phyloP scores from a whole-genome alignment of 371 early-diverging fungal genomes.

The Sanchytrium tribonematis region DNA sequence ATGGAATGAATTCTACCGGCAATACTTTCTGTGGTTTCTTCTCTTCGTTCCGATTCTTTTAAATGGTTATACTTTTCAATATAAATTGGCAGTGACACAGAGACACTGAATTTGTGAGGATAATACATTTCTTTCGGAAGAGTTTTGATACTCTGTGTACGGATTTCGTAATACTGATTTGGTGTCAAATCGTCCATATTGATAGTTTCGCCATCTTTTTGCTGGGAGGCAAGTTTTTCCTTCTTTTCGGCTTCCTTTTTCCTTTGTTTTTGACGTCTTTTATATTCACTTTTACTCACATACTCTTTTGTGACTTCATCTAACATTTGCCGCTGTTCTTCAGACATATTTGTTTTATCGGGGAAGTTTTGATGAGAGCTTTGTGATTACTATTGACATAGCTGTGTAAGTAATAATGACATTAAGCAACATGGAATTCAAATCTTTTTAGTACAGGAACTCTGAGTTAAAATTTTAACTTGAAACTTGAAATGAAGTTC shows the following conservation, averaged over 20 bases:
- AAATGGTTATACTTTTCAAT: conserved; percentile 46
- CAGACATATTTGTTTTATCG: too few species aligned
- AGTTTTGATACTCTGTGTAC: conserved; percentile 49
- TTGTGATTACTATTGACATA: too few species aligned
- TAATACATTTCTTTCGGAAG: conserved; percentile 35
- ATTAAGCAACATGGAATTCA: too few species aligned
- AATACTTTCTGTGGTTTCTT: conserved; percentile 36
- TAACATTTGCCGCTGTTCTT: too few species aligned
- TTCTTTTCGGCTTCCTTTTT: conserved; percentile 52
- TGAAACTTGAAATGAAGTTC: too few species aligned
- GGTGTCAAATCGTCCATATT: conserved; percentile 40
- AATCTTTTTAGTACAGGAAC: too few species aligned
- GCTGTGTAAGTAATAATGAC: too few species aligned
- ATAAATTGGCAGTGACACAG: conserved; percentile 48
- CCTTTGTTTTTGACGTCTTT: conserved; percentile 64
- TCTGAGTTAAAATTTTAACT: too few species aligned
- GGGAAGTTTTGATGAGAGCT: too few species aligned
- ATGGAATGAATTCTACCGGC: conserved; percentile 45
- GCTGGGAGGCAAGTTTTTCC: conserved; percentile 21
- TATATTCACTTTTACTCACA: conserved; percentile 41
- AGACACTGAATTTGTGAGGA: conserved; percentile 89
- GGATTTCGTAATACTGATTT: conserved; percentile 87
- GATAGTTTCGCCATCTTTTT: conserved; percentile 8
- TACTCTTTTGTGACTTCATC: not conserved
- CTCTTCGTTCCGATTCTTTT: conserved; percentile 27